Evolutionary conservation across 106 monocot genomes (phyloP).

Genomic region (Apostasia shenzhenica): DNA sequence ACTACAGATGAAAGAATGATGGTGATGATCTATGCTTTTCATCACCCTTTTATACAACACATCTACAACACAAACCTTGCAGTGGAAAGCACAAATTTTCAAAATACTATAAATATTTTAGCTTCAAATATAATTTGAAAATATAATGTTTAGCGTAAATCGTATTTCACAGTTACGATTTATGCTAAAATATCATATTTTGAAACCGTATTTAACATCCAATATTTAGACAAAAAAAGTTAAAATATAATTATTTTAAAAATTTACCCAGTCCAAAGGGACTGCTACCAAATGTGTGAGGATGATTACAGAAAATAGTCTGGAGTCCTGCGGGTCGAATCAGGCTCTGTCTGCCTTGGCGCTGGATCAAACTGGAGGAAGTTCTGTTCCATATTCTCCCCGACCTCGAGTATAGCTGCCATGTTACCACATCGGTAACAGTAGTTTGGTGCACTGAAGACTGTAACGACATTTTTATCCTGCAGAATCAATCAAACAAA

Average conservation of each 20-base stretch:
- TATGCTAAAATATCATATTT: too few relatives aligned
- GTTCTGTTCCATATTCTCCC: conserved; percentile 51
- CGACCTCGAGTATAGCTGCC: conserved; percentile 51
- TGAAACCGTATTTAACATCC: too few relatives aligned
- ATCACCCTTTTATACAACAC: not conserved
- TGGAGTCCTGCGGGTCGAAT: conserved; percentile 36
- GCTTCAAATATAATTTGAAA: too few relatives aligned
- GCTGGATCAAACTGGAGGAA: conserved; percentile 52
- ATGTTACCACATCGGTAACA: conserved; percentile 55
- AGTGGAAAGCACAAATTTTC: not conserved
- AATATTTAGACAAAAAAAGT: too few relatives aligned
- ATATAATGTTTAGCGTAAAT: too few relatives aligned
- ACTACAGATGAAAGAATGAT: conserved; percentile 18
- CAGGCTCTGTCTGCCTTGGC: conserved; percentile 41
- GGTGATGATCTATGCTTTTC: not conserved
- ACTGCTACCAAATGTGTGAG: not conserved
- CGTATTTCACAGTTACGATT: too few relatives aligned
- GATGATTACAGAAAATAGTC: conserved; percentile 40
- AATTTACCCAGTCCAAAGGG: not conserved
- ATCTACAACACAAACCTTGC: conserved; percentile 7
- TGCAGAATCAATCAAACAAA: conserved; percentile 4
- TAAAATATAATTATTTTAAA: too few relatives aligned
- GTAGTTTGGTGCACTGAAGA: conserved; percentile 50
- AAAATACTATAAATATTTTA: too few relatives aligned
- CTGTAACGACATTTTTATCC: conserved; percentile 52